phyloP scores from a whole-genome alignment of 2,329 filamentous ascomycete genomes.

The Chalaropsis thielavioides region DNA sequence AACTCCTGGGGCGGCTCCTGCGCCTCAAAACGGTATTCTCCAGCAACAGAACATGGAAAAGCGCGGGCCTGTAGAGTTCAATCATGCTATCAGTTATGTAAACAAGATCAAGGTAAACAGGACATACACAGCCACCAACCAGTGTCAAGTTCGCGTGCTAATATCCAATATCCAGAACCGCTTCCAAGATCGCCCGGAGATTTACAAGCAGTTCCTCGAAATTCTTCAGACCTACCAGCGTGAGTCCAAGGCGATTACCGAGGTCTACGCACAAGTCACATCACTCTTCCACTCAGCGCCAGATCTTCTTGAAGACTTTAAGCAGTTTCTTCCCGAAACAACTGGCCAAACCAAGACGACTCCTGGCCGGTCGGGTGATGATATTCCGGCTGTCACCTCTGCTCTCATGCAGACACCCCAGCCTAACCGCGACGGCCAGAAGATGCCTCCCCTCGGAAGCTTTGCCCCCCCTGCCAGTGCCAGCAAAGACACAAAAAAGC shows the following conservation, averaged over 20 bases:
- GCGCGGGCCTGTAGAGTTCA: slow-evolving; percentile 91
- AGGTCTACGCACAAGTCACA: slow-evolving; percentile 95
- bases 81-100: slow-evolving; percentile 97
- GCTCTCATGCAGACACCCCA: slow-evolving; percentile 42
- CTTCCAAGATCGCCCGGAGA: slow-evolving; percentile 90
- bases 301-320: slow-evolving; percentile 93
- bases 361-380: slow-evolving; percentile 45
- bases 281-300: slow-evolving; percentile 84
- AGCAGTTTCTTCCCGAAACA: slow-evolving; percentile 93
- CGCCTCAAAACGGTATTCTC: slow-evolving; percentile 46
- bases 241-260: slow-evolving; percentile 95
- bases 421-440: slow-evolving; percentile 45
- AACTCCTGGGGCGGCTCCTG: slow-evolving; percentile 41
- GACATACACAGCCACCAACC: not conserved
- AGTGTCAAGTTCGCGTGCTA: not conserved
- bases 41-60: slow-evolving; percentile 58
- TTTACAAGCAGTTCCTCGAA: slow-evolving; percentile 98
- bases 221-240: slow-evolving; percentile 96
- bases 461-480: slow-evolving; percentile 73
- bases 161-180: slow-evolving; percentile 53
- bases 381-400: slow-evolving; percentile 35
- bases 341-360: slow-evolving; percentile 38
- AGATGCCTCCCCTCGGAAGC: slow-evolving; percentile 86
- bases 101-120: slow-evolving; percentile 91
- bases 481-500: slow-evolving; percentile 82